Evolutionary conservation across 2,329 filamentous ascomycete genomes (phyloP), one percentile per base, ranked within the genome.

Genomic region (Ascocoryne sarcoides): DNA sequence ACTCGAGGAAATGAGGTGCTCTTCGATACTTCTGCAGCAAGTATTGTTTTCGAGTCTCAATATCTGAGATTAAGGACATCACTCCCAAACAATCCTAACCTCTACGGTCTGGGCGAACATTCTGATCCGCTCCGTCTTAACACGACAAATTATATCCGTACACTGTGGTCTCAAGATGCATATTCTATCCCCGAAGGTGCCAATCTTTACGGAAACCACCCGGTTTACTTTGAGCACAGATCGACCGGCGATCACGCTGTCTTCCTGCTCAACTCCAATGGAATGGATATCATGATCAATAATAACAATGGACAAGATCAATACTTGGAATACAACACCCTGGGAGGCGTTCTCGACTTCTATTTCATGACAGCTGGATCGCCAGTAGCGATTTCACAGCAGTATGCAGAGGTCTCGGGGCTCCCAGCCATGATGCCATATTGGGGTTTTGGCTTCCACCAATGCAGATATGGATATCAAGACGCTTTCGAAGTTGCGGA

Each of bases 211-310:
- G 75, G 77, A 28, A 70, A 70, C 36, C 77, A 82, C 51, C 77
- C 78, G 0, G 61, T 82, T 7, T 81, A 82, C 59, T 71, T 75
- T 49, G 78, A 82, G 39, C 73, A 81, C 55, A 67, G 79, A 26
- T 67, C 66, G 3, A 56, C 63, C 18, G 64, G 76, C 54, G 63
- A 79, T 45, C 57, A 84, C 64, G 70, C 80, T 14, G 82, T 85
- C 3, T 81, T 85, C 56, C 64, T 86, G 17, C 62, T 83, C 48
- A 86, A 84, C 60, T 80, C 77, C 10, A 82, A 85, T 52, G 82
- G 76, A 23, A 88, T 88, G 79, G 82, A 89, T 45, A 69, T 89
- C 58, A 81, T 80, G 51, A 78, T 89, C 58, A 73, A 86, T 57
- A 73, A 76, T 47, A 74, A 73, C 1, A 62, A 66, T 4, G 60